A percentile compares a stretch with the other conserved stretches of the same genome.
Conservation (phyloP, 345 rosid genomes). For the Lepidium didymum region DNA sequence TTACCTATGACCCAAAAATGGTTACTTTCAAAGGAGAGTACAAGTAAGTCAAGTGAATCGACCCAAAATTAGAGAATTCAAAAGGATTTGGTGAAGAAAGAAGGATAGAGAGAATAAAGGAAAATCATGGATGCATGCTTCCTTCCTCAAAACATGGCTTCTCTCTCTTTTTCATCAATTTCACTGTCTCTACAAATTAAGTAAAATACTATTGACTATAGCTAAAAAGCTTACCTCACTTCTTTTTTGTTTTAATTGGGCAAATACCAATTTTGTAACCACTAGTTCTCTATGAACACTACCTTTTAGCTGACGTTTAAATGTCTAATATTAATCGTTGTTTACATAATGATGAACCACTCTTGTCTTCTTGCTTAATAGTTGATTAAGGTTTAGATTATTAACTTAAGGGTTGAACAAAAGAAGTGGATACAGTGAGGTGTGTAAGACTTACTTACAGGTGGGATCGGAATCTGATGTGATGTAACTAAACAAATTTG, state of each 20-base stretch:
- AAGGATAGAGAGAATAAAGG: neutral
- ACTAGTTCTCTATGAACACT: conserved; percentile 8
- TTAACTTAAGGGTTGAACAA: neutral
- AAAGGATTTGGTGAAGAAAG: conserved; percentile 8
- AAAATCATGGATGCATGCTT: conserved; percentile 18
- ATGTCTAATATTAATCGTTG: neutral
- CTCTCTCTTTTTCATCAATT: neutral
- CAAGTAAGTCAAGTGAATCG: neutral
- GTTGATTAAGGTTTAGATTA: neutral
- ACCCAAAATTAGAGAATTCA: neutral
- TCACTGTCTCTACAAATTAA: conserved; percentile 13
- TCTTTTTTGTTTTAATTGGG: neutral
- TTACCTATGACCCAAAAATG: conserved; percentile 14
- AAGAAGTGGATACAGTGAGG: neutral
- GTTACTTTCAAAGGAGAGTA: conserved; percentile 7
- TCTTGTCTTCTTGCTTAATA: neutral
- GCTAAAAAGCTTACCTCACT: conserved; percentile 4
- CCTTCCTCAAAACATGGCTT: conserved; percentile 24
- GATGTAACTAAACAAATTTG: neutral
- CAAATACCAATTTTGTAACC: neutral
- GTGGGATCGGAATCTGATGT: neutral
- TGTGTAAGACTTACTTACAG: neutral
- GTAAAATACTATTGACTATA: neutral
- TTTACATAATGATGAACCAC: neutral
- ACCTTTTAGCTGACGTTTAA: neutral